Evolutionary conservation across 176 grass and related monocot species (phyloP).

Genomic region (Triticum dicoccoides): DNA sequence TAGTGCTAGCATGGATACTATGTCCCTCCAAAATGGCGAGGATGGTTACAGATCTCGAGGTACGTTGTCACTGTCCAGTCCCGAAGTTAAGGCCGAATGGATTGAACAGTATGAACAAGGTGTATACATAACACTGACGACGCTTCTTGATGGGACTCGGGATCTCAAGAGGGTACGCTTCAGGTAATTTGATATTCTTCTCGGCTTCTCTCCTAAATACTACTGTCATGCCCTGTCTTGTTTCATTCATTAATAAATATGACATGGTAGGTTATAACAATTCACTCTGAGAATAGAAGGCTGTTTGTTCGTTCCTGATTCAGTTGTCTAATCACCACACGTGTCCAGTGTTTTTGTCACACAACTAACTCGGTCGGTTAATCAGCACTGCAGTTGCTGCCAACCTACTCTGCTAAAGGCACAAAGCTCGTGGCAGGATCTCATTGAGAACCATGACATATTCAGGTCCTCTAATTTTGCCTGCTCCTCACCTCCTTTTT

Average conservation of each 20-base stretch:
- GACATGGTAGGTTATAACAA: not conserved
- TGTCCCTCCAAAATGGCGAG: conserved; percentile 55
- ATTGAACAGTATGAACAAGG: conserved; percentile 93
- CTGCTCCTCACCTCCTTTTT: not conserved
- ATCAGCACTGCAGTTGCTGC: not conserved
- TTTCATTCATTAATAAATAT: not conserved
- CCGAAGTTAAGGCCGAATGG: conserved; percentile 79
- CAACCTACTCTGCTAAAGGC: not conserved
- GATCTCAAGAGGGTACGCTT: conserved; percentile 91
- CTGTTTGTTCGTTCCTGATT: not conserved
- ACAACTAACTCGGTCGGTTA: not conserved
- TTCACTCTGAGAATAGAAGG: not conserved
- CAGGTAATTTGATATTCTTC: conserved; percentile 52
- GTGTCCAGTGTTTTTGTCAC: not conserved
- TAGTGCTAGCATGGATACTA: conserved; percentile 47
- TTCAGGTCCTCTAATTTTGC: not conserved
- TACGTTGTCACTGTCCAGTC: conserved; percentile 34
- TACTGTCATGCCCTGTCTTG: not conserved
- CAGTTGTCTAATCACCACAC: not conserved
- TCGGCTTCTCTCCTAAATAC: not conserved
- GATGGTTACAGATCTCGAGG: conserved; percentile 58
- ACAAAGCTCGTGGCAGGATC: not conserved
- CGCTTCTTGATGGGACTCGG: conserved; percentile 73
- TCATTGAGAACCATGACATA: not conserved
- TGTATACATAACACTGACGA: conserved; percentile 85